phyloP scores from a whole-genome alignment of 768 basidiomycete species.

The Lactarius psammicola region DNA sequence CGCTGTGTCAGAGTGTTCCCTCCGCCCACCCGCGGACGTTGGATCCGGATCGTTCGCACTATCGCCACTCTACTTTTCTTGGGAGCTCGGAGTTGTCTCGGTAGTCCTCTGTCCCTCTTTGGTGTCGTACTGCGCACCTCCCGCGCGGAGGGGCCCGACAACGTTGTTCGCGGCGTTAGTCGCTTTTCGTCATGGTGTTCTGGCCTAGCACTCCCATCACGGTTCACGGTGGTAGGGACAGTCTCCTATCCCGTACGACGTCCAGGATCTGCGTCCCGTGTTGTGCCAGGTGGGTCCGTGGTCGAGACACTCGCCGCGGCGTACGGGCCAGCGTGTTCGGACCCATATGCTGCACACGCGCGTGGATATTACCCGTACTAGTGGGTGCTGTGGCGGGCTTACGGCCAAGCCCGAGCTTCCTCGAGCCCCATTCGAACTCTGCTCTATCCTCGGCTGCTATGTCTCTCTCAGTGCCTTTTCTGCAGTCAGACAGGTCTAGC shows the following conservation, averaged over 20 bases:
- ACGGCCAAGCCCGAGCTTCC: conserved; percentile 1
- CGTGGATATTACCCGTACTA: too few relatives aligned
- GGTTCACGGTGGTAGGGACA: not conserved
- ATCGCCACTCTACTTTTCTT: not conserved
- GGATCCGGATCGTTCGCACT: not conserved
- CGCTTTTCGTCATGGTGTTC: not conserved
- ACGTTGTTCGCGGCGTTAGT: not conserved
- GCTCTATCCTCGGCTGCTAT: conserved; percentile 7
- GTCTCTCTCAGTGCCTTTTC: not conserved
- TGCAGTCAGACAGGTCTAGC: not conserved
- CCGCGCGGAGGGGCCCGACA: not conserved
- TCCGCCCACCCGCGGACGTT: not conserved
- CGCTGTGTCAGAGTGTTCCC: not conserved
- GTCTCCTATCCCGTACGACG: not conserved
- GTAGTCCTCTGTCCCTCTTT: not conserved
- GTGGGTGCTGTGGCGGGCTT: not conserved
- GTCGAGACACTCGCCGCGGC: not conserved
- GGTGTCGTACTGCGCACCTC: not conserved
- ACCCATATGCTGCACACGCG: not conserved
- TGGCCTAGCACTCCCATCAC: not conserved
- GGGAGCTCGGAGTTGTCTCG: not conserved
- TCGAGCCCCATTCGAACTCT: conserved; percentile 3
- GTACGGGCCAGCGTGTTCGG: too few relatives aligned
- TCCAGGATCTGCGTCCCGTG: not conserved
- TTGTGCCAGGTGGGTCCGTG: not conserved